A percentile compares a stretch with the other conserved stretches of the same genome.
Evolutionary conservation across 2,329 filamentous ascomycete genomes (phyloP).

Genomic region (Arthroderma sp.): DNA sequence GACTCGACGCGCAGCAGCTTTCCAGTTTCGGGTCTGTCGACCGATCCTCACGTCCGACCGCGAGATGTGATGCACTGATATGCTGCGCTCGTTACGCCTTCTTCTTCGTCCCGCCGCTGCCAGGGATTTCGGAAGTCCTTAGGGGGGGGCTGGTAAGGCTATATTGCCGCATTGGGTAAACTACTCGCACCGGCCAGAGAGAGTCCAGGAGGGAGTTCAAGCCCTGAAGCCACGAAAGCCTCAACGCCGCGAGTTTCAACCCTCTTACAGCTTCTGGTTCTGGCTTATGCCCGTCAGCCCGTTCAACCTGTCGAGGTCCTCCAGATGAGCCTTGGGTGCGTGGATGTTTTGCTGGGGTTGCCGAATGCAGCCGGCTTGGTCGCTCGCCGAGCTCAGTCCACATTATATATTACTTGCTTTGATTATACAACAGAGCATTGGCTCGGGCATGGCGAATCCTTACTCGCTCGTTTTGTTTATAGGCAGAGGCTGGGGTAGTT

Average conservation of each 20-base stretch:
- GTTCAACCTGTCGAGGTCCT: background rate
- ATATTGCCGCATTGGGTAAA: background rate
- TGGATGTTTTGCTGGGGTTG: background rate
- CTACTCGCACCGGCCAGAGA: background rate
- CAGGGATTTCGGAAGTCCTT: background rate
- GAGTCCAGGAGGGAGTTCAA: background rate
- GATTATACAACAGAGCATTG: background rate
- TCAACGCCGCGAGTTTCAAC: background rate
- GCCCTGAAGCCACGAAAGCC: background rate
- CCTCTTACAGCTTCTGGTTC: background rate
- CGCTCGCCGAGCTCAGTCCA: background rate
- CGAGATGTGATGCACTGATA: background rate
- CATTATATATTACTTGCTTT: background rate
- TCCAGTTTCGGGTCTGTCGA: background rate
- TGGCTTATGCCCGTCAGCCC: background rate
- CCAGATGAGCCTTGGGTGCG: background rate
- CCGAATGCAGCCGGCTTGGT: conserved; percentile 1
- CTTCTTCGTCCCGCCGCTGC: background rate
- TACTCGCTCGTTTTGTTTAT: too few relatives aligned
- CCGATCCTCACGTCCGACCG: background rate
- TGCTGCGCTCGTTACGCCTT: background rate
- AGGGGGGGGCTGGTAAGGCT: background rate
- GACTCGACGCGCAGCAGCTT: background rate
- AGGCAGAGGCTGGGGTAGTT: background rate
- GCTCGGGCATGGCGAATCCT: background rate